Percentiles rank a stretch among this genome's conserved stretches.
Conservation (phyloP, 2,329 filamentous ascomycete genomes). For the Pseudogymnoascus sp. region DNA sequence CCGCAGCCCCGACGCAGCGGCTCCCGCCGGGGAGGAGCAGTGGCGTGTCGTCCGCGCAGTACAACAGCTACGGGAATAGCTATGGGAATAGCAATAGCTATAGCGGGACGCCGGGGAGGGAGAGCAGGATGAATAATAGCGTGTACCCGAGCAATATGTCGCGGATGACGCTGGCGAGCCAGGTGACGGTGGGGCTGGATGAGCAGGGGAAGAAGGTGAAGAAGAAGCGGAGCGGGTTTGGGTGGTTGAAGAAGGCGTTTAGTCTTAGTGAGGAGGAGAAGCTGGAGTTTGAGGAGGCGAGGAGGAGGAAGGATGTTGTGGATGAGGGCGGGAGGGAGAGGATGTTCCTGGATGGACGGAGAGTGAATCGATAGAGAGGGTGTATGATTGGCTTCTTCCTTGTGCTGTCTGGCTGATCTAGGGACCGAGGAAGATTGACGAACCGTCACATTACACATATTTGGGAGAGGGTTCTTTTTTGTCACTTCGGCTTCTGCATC, state of each 20-base stretch:
- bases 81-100: constrained; percentile 29
- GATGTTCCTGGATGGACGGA: neutral
- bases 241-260: constrained; percentile 61
- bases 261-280: constrained; percentile 56
- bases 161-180: constrained; percentile 27
- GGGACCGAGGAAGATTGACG: neutral
- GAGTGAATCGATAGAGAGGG: neutral
- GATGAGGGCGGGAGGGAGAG: neutral
- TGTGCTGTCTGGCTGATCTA: neutral
- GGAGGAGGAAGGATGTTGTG: constrained; percentile 19
- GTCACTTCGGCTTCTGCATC: neutral
- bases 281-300: constrained; percentile 48
- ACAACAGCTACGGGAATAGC: constrained; percentile 19
- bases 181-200: neutral
- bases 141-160: constrained; percentile 37
- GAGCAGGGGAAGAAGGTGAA: constrained; percentile 36
- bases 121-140: constrained; percentile 37
- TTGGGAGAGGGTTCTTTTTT: neutral
- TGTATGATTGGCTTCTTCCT: neutral
- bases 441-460: neutral
- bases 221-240: constrained; percentile 60
- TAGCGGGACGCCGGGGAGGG: constrained; percentile 40
- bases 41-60: constrained; percentile 14
- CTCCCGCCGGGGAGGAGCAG: constrained; percentile 26
- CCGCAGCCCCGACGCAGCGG: constrained; percentile 32